Evolutionary conservation across 2,329 filamentous ascomycete species (phyloP), one percentile per base, ranked within the genome.

Genomic region (Fusarium foetens): DNA sequence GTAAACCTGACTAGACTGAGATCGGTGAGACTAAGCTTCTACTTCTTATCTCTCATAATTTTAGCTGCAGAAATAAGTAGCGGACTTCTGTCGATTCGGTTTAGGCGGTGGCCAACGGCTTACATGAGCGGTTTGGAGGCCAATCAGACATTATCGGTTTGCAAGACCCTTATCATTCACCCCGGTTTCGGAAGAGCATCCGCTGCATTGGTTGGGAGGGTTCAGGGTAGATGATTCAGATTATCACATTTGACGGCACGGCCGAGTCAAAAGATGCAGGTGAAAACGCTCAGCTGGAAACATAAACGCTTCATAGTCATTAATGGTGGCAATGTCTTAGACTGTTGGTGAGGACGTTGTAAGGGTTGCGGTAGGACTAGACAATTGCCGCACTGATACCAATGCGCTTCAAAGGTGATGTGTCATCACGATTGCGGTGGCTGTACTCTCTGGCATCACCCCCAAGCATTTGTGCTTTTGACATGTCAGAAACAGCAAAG

Each of bases 1-100:
- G 66, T 68, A 64, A 48, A 38, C 1, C 25, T 4, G 29, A 35
- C 58, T 48, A 68, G 21, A 48, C 65, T 19, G 2, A 68, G 58
- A 64, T 53, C 36, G 46, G 35, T 31, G 21, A 33, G 31, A 29
- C 45, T 39, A 62, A 19, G 25, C 11, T 13, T 25, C 27, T 42
- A 46, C 58, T 48, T 63, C 38, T 51, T 52, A 51, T 66, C 45
- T 46, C 27, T 9, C 9, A 23, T 14, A 9, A 36, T 19, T 43
- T 39, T 25, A 31, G 38, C 41, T 41, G 21, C 16, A 17, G 27
- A 38, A 39, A 60, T 31, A 52, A 49, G 35, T 52, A 41, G 23
- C 7, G 7, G 10, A 16, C 33, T 33, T n/a, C 19, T 13, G 17
- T 23, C 19, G 33, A 25, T 35, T 17, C 11, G 25, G 39, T 21